phyloP scores from a whole-genome alignment of 441 rosid genomes.

The Erysimum cheiri region DNA sequence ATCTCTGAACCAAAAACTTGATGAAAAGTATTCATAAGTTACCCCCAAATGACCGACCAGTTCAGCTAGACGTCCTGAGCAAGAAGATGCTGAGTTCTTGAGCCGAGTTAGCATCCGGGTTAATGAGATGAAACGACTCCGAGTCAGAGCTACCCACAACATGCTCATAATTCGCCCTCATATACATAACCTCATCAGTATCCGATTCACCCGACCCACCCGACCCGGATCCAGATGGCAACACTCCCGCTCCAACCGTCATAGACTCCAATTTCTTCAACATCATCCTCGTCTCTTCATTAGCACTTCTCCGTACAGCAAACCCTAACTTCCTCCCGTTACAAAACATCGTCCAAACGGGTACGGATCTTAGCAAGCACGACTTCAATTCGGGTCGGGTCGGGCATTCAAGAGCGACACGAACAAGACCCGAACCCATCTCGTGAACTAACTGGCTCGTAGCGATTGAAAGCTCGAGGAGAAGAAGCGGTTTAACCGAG shows the following conservation, averaged over 20 bases:
- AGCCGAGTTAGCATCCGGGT: constrained; percentile 65
- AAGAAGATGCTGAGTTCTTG: constrained; percentile 89
- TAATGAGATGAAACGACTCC: constrained; percentile 82
- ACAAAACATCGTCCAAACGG: constrained; percentile 73
- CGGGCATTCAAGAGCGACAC: constrained; percentile 78
- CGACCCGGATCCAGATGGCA: constrained; percentile 54
- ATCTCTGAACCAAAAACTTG: constrained; percentile 10
- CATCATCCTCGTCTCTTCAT: constrained; percentile 52
- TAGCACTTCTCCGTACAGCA: constrained; percentile 58
- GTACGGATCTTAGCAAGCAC: constrained; percentile 67
- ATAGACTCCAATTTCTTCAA: constrained; percentile 74
- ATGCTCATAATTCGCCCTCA: constrained; percentile 85
- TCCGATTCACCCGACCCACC: constrained; percentile 47
- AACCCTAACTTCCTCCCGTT: constrained; percentile 73
- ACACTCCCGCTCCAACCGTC: constrained; percentile 78
- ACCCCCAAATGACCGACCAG: background rate
- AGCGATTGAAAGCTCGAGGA: constrained; percentile 75
- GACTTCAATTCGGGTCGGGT: constrained; percentile 53
- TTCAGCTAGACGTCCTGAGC: constrained; percentile 54
- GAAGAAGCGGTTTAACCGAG: constrained; percentile 66
- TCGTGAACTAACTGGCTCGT: constrained; percentile 72
- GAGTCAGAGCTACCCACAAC: constrained; percentile 70
- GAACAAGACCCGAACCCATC: constrained; percentile 73
- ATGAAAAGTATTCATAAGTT: constrained; percentile 43
- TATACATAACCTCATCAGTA: constrained; percentile 73